Evolutionary conservation across 2,329 filamentous ascomycete species (phyloP).

Genomic region (Nemania bipapillata): DNA sequence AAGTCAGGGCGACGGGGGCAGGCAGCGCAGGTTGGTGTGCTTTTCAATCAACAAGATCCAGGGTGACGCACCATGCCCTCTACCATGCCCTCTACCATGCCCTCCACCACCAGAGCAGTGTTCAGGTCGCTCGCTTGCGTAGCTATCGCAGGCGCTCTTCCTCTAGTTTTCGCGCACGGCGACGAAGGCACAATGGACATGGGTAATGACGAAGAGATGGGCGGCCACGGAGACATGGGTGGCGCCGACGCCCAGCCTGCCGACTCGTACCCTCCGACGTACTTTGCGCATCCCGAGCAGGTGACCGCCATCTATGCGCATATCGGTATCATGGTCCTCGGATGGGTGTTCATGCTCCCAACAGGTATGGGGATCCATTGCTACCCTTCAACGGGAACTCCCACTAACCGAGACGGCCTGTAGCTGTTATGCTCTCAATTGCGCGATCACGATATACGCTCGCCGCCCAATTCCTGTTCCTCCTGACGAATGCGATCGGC

Average conservation of each 20-base stretch:
- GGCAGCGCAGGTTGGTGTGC: conserved; percentile 11
- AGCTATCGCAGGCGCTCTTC: conserved; percentile 49
- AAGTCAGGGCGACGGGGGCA: neutral
- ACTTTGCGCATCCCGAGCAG: conserved; percentile 56
- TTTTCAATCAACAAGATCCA: neutral
- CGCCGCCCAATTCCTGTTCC: conserved; percentile 73
- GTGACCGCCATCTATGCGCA: conserved; percentile 63
- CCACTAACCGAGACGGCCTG: conserved; percentile 32
- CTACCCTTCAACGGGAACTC: neutral
- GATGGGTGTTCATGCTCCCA: conserved; percentile 76
- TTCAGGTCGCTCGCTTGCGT: conserved; percentile 46
- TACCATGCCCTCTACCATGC: conserved; percentile 45
- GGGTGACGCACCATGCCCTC: conserved; percentile 42
- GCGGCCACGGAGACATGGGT: conserved; percentile 42
- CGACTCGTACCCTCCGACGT: conserved; percentile 52
- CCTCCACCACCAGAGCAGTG: conserved; percentile 40
- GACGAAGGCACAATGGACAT: conserved; percentile 48
- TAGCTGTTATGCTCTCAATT: conserved; percentile 87
- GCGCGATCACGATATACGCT: conserved; percentile 80
- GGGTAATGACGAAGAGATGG: conserved; percentile 46
- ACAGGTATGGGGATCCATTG: conserved; percentile 61
- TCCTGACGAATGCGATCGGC: conserved; percentile 71
- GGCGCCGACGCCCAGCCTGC: conserved; percentile 45
- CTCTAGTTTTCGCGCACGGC: conserved; percentile 51
- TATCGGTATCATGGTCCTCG: conserved; percentile 73